Conservation (phyloP, 108 stramenopile genomes). For the Conticribra weissflogii region DNA sequence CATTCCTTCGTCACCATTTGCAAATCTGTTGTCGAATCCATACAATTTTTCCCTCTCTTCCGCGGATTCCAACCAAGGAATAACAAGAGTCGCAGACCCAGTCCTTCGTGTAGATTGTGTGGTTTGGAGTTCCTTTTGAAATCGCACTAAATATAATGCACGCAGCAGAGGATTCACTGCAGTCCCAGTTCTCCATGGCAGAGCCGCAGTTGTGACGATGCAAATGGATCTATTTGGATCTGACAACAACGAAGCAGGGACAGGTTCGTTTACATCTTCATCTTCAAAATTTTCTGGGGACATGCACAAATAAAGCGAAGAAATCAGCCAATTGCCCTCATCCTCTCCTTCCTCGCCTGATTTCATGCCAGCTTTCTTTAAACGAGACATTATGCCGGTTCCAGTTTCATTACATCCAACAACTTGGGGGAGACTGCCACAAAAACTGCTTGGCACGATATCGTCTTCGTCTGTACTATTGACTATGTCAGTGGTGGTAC, state of each 20-base stretch:
- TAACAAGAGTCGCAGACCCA: slow-evolving; percentile 46
- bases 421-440: slow-evolving; percentile 1
- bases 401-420: slow-evolving; percentile 6
- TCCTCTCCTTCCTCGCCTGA: not conserved
- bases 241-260: slow-evolving; percentile 24
- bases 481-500: not conserved
- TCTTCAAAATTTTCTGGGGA: slow-evolving; percentile 18
- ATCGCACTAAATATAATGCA: slow-evolving; percentile 61
- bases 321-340: not conserved
- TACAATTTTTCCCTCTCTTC: slow-evolving; percentile 43
- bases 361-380: slow-evolving; percentile 7
- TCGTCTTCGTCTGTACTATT: not conserved
- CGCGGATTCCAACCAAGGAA: slow-evolving; percentile 58
- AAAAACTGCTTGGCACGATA: not conserved
- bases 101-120: not conserved
- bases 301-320: slow-evolving; percentile 19
- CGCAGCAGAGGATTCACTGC: slow-evolving; percentile 76
- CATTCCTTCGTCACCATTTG: slow-evolving; percentile 33
- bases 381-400: slow-evolving; percentile 1
- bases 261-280: slow-evolving; percentile 11
- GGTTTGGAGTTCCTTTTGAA: slow-evolving; percentile 21
- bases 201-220: slow-evolving; percentile 67
- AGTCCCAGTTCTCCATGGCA: slow-evolving; percentile 85
- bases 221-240: slow-evolving; percentile 45
- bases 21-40: slow-evolving; percentile 25